Percentiles rank a stretch among this genome's conserved stretches.
phyloP scores from a whole-genome alignment of 2,329 filamentous ascomycete genomes.

The Phialocephala subalpina region DNA sequence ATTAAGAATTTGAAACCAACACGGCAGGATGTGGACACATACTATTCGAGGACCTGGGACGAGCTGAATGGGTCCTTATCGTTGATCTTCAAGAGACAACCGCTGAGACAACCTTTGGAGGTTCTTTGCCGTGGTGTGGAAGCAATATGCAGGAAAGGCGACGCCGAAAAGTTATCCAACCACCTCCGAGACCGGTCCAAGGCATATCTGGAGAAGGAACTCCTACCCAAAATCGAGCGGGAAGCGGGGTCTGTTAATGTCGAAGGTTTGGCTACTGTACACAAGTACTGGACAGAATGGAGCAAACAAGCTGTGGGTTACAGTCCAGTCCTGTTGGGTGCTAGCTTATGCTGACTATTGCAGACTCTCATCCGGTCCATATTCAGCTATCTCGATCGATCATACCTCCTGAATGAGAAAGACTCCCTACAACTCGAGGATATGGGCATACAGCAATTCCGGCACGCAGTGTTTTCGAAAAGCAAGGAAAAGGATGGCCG shows the following conservation, averaged over 20 bases:
- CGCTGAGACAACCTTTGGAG: conserved; percentile 79
- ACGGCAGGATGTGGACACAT: conserved; percentile 71
- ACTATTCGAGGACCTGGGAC: conserved; percentile 78
- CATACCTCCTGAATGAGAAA: conserved; percentile 80
- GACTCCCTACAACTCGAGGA: conserved; percentile 79
- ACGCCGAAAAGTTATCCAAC: conserved; percentile 72
- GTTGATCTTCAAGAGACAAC: conserved; percentile 73
- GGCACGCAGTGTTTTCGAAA: conserved; percentile 57
- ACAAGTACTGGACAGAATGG: conserved; percentile 78
- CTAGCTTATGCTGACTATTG: conserved; percentile 25
- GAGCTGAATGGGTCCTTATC: conserved; percentile 78
- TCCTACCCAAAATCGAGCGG: conserved; percentile 63
- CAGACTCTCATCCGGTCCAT: conserved; percentile 83
- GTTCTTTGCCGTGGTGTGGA: conserved; percentile 90
- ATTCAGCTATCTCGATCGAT: conserved; percentile 93
- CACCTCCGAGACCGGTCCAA: conserved; percentile 73
- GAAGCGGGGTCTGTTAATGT: conserved; percentile 62
- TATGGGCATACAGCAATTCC: conserved; percentile 80
- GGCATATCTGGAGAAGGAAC: conserved; percentile 67
- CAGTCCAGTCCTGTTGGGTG: background rate
- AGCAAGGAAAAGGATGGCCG: conserved; percentile 42
- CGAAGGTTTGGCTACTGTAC: conserved; percentile 65
- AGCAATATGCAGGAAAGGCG: conserved; percentile 84
- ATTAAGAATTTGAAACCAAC: conserved; percentile 86
- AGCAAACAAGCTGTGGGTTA: conserved; percentile 73